These are phyloP conservation scores for Oryza rufipogon DNA, from an alignment of 176 grass and related monocot species.

Conservation along the genomic window DNA sequence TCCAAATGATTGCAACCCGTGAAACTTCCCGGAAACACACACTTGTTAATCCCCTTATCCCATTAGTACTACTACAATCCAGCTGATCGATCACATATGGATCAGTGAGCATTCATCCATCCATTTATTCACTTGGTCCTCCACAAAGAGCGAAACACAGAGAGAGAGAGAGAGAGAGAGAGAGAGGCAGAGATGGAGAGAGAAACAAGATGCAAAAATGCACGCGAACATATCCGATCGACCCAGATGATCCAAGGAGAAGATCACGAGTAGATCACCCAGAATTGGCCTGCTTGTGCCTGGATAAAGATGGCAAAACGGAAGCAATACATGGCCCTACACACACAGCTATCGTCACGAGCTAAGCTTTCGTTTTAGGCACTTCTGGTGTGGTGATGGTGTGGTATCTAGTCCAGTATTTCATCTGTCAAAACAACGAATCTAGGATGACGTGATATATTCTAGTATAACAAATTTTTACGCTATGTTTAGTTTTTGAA, in stretches of 20 bases:
- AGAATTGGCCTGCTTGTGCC: neutral
- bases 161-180: no score
- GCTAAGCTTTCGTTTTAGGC: neutral
- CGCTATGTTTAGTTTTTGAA: no score
- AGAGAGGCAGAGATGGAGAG: neutral
- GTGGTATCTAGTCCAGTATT: neutral
- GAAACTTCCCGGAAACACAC: neutral
- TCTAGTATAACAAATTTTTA: no score
- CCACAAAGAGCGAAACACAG: neutral
- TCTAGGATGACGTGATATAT: no score
- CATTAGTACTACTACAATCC: neutral
- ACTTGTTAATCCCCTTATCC: slow-evolving; percentile 37
- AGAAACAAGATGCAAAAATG: neutral
- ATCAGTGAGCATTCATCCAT: neutral
- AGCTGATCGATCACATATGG: neutral
- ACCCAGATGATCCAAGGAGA: neutral
- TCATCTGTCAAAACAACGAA: no score
- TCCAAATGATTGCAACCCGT: slow-evolving; percentile 34
- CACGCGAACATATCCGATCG: neutral
- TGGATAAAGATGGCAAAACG: neutral
- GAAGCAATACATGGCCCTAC: neutral
- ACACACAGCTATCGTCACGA: neutral
- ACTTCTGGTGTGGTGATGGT: neutral
- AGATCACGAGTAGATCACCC: neutral
- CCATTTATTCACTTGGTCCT: neutral